These are phyloP conservation scores for Uncinocarpus reesii DNA, from an alignment of 2,329 filamentous ascomycete species.

Conservation along the genomic window DNA sequence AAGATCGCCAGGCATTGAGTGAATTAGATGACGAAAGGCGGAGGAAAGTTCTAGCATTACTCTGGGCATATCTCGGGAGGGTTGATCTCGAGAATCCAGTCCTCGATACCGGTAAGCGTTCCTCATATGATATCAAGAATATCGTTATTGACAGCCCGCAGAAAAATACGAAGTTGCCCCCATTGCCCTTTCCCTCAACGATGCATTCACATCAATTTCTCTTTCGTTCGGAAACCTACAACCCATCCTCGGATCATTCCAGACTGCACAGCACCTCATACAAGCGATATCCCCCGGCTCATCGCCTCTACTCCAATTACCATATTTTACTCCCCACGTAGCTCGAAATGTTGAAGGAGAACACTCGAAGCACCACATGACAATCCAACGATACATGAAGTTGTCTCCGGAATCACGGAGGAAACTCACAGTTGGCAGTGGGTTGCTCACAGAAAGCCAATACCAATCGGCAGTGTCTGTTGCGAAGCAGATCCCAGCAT, in stretches of 20 bases:
- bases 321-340: conserved; percentile 62
- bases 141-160: conserved; percentile 21
- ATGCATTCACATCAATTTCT: conserved; percentile 75
- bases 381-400: conserved; percentile 80
- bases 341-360: conserved; percentile 45
- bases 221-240: conserved; percentile 76
- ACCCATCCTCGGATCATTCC: conserved; percentile 73
- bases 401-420: conserved; percentile 65
- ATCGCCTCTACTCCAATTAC: conserved; percentile 84
- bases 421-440: conserved; percentile 56
- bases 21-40: conserved; percentile 69
- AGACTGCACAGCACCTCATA: conserved; percentile 72
- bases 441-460: conserved; percentile 62
- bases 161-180: conserved; percentile 85
- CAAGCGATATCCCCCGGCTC: conserved; percentile 76
- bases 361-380: conserved; percentile 59
- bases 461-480: conserved; percentile 66
- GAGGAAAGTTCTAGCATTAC: conserved; percentile 74
- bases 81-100: conserved; percentile 69
- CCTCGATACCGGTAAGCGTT: conserved; percentile 52
- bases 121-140: too few species aligned
- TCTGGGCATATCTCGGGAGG: conserved; percentile 92
- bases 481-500: conserved; percentile 70
- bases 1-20: conserved; percentile 67
- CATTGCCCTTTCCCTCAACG: conserved; percentile 72